Base-by-base conservation (phyloP, 2,329 filamentous ascomycete species). In the Dendrostoma leiphaemia region DNA sequence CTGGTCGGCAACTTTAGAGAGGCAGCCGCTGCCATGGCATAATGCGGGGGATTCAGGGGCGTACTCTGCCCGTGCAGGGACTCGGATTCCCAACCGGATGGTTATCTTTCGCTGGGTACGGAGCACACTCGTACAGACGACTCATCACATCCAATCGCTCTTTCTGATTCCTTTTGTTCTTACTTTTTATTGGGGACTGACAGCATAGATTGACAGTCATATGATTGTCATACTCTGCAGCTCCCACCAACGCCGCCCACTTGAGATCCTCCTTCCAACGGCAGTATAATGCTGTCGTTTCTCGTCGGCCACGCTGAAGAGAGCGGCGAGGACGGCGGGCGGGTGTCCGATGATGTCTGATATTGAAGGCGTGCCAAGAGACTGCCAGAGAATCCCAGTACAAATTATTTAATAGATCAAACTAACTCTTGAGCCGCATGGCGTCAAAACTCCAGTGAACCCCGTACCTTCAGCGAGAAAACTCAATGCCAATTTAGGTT, bases 1-100 rank as follows among this genome's bases (percentile, higher is more conserved):
- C 74, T 85, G 37, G 80, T 84, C 13, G 81, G 82, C 40, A 84
- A 81, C 15, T 85, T 85, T 71, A 77, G 79, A 41, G 82, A 84
- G 63, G 82, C 81, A 21, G 80, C 79, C 21, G 76, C 76, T 10
- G 78, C 76, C 15, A 79, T 80, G 71, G 71, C 72, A 63, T 75
- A 61, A 72, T 55, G 54, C 54, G 53, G 51, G 54, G 54, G 43
- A n/a, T n/a, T n/a, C 43, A 57, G 37, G 51, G 55, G 55, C 41
- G 29, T 10, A n/a, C n/a, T n/a, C n/a, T 52, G 37, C 26, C 38
- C 32, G 38, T 43, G n/a, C 49, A 60, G n/a, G n/a, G n/a, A n/a
- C n/a, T n/a, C n/a, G n/a, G n/a, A n/a, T n/a, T n/a, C n/a, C n/a
- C n/a, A n/a, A n/a, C n/a, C n/a, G n/a, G n/a, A n/a, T n/a, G n/a